A percentile compares a stretch with the other conserved stretches of the same genome.
phyloP scores from a whole-genome alignment of 163 green algal species.

The Coccomyxa subellipsoidea region DNA sequence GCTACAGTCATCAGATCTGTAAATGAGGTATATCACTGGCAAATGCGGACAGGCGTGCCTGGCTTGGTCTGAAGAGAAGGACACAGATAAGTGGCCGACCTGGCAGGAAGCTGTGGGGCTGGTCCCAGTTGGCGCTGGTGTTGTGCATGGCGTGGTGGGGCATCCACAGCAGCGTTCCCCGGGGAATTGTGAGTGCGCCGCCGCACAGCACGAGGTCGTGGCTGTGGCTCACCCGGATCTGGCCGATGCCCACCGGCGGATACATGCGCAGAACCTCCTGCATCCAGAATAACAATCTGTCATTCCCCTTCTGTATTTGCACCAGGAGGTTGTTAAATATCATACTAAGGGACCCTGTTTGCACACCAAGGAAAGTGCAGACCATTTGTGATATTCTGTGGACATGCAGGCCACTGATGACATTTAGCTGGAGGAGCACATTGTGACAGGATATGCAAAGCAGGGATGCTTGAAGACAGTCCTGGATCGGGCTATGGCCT shows the following conservation, averaged over 20 bases:
- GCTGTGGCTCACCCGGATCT: constrained; percentile 2
- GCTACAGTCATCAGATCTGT: too few species aligned
- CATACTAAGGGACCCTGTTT: not conserved
- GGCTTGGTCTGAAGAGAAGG: not conserved
- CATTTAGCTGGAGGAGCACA: too few species aligned
- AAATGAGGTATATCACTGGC: too few species aligned
- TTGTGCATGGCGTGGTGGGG: constrained; percentile 28
- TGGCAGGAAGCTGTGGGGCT: constrained; percentile 24
- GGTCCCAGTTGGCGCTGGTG: constrained; percentile 21
- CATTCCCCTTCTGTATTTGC: not conserved
- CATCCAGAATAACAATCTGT: not conserved
- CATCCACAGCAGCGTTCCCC: constrained; percentile 28
- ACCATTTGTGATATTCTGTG: not conserved
- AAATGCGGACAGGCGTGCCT: too few species aligned
- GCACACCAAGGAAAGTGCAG: not conserved
- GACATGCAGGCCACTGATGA: too few species aligned
- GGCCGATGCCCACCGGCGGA: constrained; percentile 24
- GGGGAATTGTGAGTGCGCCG: constrained; percentile 20
- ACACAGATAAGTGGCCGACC: not conserved
- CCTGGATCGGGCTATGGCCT: too few species aligned
- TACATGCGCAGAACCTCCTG: constrained; percentile 20
- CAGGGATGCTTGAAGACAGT: too few species aligned
- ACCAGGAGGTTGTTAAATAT: not conserved
- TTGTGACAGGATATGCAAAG: too few species aligned
- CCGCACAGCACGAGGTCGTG: constrained; percentile 23